phyloP scores from a whole-genome alignment of 495 filamentous ascomycete genomes.

The Elasticomyces elasticus region DNA sequence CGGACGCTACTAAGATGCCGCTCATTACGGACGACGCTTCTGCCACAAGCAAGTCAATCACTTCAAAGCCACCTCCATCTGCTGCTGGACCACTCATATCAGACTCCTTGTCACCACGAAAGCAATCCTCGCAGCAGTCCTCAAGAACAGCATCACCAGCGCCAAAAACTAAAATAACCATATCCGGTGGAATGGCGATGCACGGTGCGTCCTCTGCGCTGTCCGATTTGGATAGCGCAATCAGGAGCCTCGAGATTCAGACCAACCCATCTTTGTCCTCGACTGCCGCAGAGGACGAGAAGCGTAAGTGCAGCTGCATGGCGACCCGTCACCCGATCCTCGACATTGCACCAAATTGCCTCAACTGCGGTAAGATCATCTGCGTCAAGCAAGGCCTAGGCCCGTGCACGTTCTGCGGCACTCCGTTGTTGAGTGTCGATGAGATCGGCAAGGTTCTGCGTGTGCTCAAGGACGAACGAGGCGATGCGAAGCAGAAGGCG shows the following conservation, averaged over 20 bases:
- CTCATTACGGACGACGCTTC: slow-evolving; percentile 18
- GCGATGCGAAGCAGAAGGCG: slow-evolving; percentile 69
- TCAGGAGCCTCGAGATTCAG: slow-evolving; percentile 77
- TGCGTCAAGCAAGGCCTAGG: slow-evolving; percentile 90
- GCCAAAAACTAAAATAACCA: slow-evolving; percentile 49
- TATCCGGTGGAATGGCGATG: slow-evolving; percentile 65
- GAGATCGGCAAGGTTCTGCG: slow-evolving; percentile 79
- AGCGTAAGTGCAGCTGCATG: slow-evolving; percentile 70
- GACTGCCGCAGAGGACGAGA: slow-evolving; percentile 31
- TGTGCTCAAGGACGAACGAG: slow-evolving; percentile 76
- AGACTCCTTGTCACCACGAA: slow-evolving; percentile 38
- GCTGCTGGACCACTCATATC: slow-evolving; percentile 68
- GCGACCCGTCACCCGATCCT: slow-evolving; percentile 77
- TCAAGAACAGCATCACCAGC: slow-evolving; percentile 43
- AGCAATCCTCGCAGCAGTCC: slow-evolving; percentile 29
- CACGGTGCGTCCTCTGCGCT: slow-evolving; percentile 66
- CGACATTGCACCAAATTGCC: slow-evolving; percentile 79
- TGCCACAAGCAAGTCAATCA: slow-evolving; percentile 30
- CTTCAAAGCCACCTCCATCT: slow-evolving; percentile 53
- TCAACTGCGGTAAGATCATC: slow-evolving; percentile 91
- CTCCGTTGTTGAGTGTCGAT: slow-evolving; percentile 55
- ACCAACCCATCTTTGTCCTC: slow-evolving; percentile 65
- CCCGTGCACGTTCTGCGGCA: slow-evolving; percentile 84
- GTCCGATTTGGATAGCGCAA: slow-evolving; percentile 78
- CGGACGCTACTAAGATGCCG: slow-evolving; percentile 34